A percentile compares a stretch with the other conserved stretches of the same genome.
Conservation (phyloP, 495 filamentous ascomycete genomes). For the Lentithecium fluviatile region DNA sequence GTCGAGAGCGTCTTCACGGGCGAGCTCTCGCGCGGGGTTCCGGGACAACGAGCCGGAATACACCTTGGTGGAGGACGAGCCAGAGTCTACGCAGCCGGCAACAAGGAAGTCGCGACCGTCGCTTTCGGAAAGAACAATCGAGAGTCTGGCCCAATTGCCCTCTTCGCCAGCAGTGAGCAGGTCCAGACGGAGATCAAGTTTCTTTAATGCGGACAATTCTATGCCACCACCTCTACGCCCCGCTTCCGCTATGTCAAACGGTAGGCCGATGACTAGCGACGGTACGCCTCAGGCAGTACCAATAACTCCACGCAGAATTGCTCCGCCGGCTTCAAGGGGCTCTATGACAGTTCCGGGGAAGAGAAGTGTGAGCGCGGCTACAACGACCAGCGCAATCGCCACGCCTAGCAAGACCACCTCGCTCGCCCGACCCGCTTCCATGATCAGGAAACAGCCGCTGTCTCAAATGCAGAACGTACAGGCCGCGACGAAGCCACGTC, state of each 20-base stretch:
- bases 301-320: slow-evolving; percentile 16
- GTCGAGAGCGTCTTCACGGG: slow-evolving; percentile 31
- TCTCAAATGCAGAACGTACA: slow-evolving; percentile 45
- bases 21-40: slow-evolving; percentile 29
- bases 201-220: slow-evolving; percentile 59
- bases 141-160: slow-evolving; percentile 63
- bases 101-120: slow-evolving; percentile 50
- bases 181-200: slow-evolving; percentile 57
- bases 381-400: slow-evolving; percentile 1
- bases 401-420: slow-evolving; percentile 24
- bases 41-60: slow-evolving; percentile 33
- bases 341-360: slow-evolving; percentile 33
- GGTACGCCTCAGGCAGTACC: slow-evolving; percentile 46
- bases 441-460: slow-evolving; percentile 20
- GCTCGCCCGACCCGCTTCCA: neutral
- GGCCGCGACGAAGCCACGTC: slow-evolving; percentile 35
- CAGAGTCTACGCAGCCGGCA: slow-evolving; percentile 19
- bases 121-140: slow-evolving; percentile 67
- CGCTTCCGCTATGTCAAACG: slow-evolving; percentile 53
- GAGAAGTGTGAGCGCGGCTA: slow-evolving; percentile 39
- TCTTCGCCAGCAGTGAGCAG: slow-evolving; percentile 57
- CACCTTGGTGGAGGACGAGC: slow-evolving; percentile 11
- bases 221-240: slow-evolving; percentile 58
- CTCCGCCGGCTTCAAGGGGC: slow-evolving; percentile 14
- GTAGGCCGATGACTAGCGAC: slow-evolving; percentile 52